A percentile compares a stretch with the other conserved stretches of the same genome.
Conservation (phyloP, 495 filamentous ascomycete species). For the Penicillium psychrofluorescens region DNA sequence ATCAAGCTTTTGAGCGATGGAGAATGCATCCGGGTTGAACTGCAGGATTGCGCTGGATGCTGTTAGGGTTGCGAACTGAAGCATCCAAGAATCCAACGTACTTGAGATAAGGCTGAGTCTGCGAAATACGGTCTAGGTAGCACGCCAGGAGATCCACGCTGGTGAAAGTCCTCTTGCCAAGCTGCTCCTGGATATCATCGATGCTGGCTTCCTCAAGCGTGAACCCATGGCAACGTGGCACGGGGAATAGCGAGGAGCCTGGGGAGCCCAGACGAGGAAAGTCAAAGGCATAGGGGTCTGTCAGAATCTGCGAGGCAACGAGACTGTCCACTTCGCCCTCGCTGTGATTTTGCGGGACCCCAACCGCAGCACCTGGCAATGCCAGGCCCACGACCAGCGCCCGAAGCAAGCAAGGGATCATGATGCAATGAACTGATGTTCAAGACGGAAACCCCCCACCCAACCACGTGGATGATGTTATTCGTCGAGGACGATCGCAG, state of each 20-base stretch:
- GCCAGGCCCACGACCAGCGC: conserved; percentile 15
- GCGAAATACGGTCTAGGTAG: conserved; percentile 45
- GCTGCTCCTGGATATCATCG: conserved; percentile 42
- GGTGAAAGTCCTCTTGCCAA: conserved; percentile 36
- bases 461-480: conserved; percentile 15
- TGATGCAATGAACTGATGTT: background rate
- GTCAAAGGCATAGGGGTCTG: conserved; percentile 30
- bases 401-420: conserved; percentile 11
- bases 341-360: background rate
- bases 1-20: conserved; percentile 53
- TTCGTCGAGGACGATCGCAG: too few species aligned
- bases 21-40: conserved; percentile 53
- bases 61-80: background rate
- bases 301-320: conserved; percentile 25
- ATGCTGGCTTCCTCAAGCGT: conserved; percentile 57
- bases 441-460: conserved; percentile 5
- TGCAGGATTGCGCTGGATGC: conserved; percentile 45
- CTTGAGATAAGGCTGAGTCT: conserved; percentile 54
- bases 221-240: conserved; percentile 54
- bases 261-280: conserved; percentile 30
- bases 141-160: conserved; percentile 43
- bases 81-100: conserved; percentile 13
- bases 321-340: conserved; percentile 7
- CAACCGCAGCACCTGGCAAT: conserved; percentile 14
- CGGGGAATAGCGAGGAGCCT: conserved; percentile 41